phyloP scores from a whole-genome alignment of 208 protist species.

The Crithidia expoeki region DNA sequence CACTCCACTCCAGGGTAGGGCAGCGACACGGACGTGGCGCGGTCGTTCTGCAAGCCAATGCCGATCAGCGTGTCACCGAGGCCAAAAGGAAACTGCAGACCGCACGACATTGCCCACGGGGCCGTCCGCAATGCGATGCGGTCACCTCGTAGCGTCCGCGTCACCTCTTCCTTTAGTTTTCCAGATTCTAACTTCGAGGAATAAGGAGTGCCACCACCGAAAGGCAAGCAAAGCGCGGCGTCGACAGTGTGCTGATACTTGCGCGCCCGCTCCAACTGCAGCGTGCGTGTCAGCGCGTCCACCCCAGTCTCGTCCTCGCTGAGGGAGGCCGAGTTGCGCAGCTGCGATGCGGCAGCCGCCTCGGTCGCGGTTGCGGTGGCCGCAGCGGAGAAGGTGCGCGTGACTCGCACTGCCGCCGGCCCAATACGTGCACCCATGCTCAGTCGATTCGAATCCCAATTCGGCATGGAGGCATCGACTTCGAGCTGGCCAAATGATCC shows the following conservation, averaged over 20 bases:
- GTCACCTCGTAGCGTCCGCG: conserved; percentile 11
- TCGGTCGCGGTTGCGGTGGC: conserved; percentile 18
- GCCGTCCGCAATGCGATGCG: conserved; percentile 17
- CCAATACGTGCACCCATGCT: conserved; percentile 30
- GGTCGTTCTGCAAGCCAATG: conserved; percentile 52
- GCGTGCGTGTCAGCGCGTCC: conserved; percentile 14
- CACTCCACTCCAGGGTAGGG: conserved; percentile 35
- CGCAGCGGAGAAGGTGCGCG: conserved; percentile 13
- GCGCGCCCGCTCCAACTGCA: neutral
- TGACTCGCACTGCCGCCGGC: conserved; percentile 28
- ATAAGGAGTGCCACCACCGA: neutral
- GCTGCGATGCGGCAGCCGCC: conserved; percentile 2
- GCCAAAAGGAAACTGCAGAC: conserved; percentile 49
- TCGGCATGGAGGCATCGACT: conserved; percentile 22
- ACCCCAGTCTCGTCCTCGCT: conserved; percentile 23
- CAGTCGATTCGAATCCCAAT: conserved; percentile 29
- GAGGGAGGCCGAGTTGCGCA: conserved; percentile 28
- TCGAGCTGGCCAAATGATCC: conserved; percentile 23
- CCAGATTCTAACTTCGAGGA: neutral
- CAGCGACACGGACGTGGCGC: conserved; percentile 25
- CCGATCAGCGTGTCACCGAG: conserved; percentile 57
- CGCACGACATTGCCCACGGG: conserved; percentile 46
- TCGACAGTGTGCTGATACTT: conserved; percentile 32
- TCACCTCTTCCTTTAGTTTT: neutral
- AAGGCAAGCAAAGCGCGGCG: conserved; percentile 24